Base-by-base conservation (phyloP, 2,329 filamentous ascomycete genomes). In the Zalaria sp. region DNA sequence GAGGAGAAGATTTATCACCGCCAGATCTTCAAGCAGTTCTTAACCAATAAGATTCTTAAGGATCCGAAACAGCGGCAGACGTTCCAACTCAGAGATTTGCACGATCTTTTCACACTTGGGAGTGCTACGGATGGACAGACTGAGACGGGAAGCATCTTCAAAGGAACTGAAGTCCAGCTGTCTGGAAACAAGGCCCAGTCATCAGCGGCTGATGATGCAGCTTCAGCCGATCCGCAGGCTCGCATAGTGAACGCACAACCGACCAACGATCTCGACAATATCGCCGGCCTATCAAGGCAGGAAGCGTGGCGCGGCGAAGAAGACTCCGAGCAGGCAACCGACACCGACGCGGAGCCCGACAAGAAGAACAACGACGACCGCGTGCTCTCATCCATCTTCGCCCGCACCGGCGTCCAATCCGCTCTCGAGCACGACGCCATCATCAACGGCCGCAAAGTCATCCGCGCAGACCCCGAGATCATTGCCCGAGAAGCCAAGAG, bases 1-100 rank as follows among this genome's bases (percentile, higher is more conserved):
- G 91, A 98, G 57, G 91, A 98, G 61, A 98, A 98, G 66, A 98
- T 98, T 27, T 98, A 96, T 48, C 89, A 98, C 60, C 82, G 93
- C 10, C 91, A 98, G 56, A 91, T 98, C 39, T 98, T 93, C 70
- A 98, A 98, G 61, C 89, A 96, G 53, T 95, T 96, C 56, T 71
- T 98, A 47, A 91, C 87, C 3, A 94, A 96, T 64, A 96, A 96
- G 60, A 88, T 98, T 5, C 62, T 98, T 39, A 88, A 83, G 51
- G 89, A 98, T 53, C 87, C 91, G 0, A 94, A 93, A 55, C 88
- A 96, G 59, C 79, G 85, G 25, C 85, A 91, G 49, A 87, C 82
- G 0, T 94, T 96, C 59, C 85, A 93, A 44, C 71, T 93, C 53
- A 83, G 81, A 44, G 88, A 96, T 53, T 65, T 98, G 10, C 85